A percentile compares a stretch with the other conserved stretches of the same genome.
These are phyloP conservation scores for Tylopilus felleus DNA, from an alignment of 768 basidiomycete species.

Conservation along the genomic window DNA sequence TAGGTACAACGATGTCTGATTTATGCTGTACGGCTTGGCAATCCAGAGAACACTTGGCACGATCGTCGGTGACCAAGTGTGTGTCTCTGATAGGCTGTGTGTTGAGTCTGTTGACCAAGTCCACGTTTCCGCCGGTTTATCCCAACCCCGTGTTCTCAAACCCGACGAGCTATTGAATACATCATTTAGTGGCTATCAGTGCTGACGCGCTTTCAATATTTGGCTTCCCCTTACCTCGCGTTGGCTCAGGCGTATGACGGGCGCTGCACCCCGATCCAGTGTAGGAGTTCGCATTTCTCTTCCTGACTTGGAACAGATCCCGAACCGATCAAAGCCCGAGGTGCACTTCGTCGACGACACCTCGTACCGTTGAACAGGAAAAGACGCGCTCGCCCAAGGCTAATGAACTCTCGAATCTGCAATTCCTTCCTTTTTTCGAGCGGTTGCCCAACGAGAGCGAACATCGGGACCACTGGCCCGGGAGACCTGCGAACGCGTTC, in stretches of 20 bases:
- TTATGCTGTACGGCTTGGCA: neutral
- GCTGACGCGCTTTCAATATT: no score
- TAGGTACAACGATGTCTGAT: neutral
- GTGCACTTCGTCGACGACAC: no score
- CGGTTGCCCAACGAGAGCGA: neutral
- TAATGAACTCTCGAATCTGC: no score
- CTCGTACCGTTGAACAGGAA: neutral
- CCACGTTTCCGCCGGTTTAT: neutral
- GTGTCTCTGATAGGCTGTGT: neutral
- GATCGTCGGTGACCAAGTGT: neutral
- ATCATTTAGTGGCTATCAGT: neutral
- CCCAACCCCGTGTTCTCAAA: neutral
- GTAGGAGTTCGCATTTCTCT: neutral
- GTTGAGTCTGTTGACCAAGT: neutral
- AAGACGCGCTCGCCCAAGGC: neutral
- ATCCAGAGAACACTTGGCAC: neutral
- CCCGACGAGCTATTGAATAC: no score
- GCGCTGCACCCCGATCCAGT: no score
- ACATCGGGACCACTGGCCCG: no score
- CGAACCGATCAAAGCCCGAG: neutral
- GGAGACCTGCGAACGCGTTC: neutral
- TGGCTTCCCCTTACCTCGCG: no score
- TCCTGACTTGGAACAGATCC: neutral
- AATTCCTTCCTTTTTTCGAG: no score
- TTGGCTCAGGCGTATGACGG: no score